Evolutionary conservation across 352 stramenopile genomes (phyloP), one percentile per base, ranked within the genome.

Genomic region (Globisporangium nagaii): DNA sequence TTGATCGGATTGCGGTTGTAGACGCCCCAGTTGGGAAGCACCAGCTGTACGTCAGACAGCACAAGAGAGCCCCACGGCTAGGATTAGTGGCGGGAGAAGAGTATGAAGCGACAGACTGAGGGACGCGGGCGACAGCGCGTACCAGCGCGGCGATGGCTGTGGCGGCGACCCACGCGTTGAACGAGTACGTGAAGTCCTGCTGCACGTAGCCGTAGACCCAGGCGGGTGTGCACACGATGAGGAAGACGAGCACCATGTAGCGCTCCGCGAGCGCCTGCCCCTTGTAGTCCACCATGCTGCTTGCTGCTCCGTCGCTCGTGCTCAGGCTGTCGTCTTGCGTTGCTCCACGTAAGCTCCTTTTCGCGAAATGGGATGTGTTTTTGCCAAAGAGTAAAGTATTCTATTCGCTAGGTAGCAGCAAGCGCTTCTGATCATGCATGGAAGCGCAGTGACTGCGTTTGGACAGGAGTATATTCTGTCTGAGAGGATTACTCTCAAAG

Each of bases 1-100:
- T 90, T 79, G 64, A 94, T 87, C 19, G 79, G 78, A 55, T 92
- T 71, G 46, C 74, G 75, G 62, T 92, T 94, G 75, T 88, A 94
- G 37, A 92, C 80, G 6, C 73, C 70, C 84, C 84, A 94, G 63
- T 94, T 81, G 1, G 84, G 84, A 32, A 94, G 61, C 52, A 89
- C 69, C 36, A 90, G 54, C 81, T 92, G 24, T 15, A 17, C 2
- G 12, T 32, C 12, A 51, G 13, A 20, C 8, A 46, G 19, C 7
- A 32, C 1, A 27, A 44, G 3, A 36, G 24, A 50, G 30, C n/a
- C 17, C 7, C 11, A 22, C 20, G 5, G 44, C 27, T 52, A 19
- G 20, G n/a, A n/a, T n/a, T n/a, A n/a, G n/a, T n/a, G n/a, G n/a
- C n/a, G 9, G 37, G 19, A 43, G 12, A 37, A 37, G 32, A 15